Evolutionary conservation across 2,329 filamentous ascomycete species (phyloP).

Genomic region (Ceratocystis destructans): DNA sequence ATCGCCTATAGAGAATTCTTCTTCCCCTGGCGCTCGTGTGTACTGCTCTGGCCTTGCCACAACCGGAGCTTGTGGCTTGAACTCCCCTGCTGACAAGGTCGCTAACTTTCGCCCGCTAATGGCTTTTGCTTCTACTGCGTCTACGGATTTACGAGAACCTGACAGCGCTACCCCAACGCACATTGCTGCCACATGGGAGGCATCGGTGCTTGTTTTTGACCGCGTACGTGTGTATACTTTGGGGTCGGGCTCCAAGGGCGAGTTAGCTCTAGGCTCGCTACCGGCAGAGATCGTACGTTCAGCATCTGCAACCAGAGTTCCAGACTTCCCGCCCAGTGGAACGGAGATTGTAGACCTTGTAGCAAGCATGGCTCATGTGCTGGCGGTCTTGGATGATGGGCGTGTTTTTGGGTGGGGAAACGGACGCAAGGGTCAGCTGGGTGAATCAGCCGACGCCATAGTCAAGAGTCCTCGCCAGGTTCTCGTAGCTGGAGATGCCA

Average conservation of each 20-base stretch:
- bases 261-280: slow-evolving; percentile 50
- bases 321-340: slow-evolving; percentile 48
- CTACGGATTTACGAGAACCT: background rate
- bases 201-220: slow-evolving; percentile 48
- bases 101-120: slow-evolving; percentile 18
- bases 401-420: slow-evolving; percentile 80
- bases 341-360: slow-evolving; percentile 50
- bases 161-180: slow-evolving; percentile 23
- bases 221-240: slow-evolving; percentile 42
- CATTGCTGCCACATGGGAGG: slow-evolving; percentile 67
- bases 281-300: slow-evolving; percentile 31
- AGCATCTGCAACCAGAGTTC: slow-evolving; percentile 36
- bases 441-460: slow-evolving; percentile 37
- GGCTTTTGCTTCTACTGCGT: slow-evolving; percentile 9
- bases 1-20: slow-evolving; percentile 32
- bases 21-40: slow-evolving; percentile 47
- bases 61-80: slow-evolving; percentile 40
- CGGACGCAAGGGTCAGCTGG: slow-evolving; percentile 73
- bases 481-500: slow-evolving; percentile 27
- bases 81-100: slow-evolving; percentile 15
- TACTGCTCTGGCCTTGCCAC: slow-evolving; percentile 15
- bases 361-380: slow-evolving; percentile 64
- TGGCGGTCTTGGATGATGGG: slow-evolving; percentile 60
- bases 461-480: slow-evolving; percentile 50
- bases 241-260: slow-evolving; percentile 56